phyloP scores from a whole-genome alignment of 2,329 filamentous ascomycete genomes.

The Fusarium beomiforme region DNA sequence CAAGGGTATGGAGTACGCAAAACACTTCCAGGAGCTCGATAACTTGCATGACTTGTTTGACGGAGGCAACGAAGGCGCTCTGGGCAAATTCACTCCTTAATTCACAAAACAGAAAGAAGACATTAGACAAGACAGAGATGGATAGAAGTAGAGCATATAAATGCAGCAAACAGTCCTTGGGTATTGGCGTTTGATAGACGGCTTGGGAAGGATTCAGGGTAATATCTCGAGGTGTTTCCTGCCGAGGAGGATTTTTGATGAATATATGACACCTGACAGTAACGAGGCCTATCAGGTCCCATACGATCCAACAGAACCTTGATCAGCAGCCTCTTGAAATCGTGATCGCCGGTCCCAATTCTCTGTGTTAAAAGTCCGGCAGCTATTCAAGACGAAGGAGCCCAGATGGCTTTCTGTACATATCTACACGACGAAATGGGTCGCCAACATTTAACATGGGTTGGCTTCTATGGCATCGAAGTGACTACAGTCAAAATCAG shows the following conservation, averaged over 20 bases:
- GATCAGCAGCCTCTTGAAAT: neutral
- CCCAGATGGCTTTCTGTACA: too few relatives aligned
- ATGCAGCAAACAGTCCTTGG: neutral
- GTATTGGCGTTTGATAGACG: neutral
- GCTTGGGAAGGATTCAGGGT: neutral
- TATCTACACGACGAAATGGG: neutral
- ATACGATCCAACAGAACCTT: neutral
- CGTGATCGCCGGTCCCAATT: too few relatives aligned
- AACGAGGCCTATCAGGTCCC: neutral
- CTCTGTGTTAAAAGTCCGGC: too few relatives aligned
- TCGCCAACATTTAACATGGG: neutral
- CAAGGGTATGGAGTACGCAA: constrained; percentile 64
- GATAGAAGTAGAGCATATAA: neutral
- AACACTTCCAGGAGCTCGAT: constrained; percentile 67
- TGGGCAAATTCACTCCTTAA: constrained; percentile 60
- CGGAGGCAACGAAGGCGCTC: constrained; percentile 61
- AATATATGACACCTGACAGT: neutral
- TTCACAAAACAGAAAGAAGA: constrained; percentile 23
- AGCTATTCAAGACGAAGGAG: too few relatives aligned
- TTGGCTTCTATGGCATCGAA: too few relatives aligned
- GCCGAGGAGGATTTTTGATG: neutral
- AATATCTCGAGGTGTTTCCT: neutral
- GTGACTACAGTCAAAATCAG: neutral
- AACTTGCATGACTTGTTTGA: constrained; percentile 62
- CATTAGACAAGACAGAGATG: neutral